A percentile compares a stretch with the other conserved stretches of the same genome.
Evolutionary conservation across 192 early-diverging fungal genomes (phyloP).

Genomic region (Backusella circina): DNA sequence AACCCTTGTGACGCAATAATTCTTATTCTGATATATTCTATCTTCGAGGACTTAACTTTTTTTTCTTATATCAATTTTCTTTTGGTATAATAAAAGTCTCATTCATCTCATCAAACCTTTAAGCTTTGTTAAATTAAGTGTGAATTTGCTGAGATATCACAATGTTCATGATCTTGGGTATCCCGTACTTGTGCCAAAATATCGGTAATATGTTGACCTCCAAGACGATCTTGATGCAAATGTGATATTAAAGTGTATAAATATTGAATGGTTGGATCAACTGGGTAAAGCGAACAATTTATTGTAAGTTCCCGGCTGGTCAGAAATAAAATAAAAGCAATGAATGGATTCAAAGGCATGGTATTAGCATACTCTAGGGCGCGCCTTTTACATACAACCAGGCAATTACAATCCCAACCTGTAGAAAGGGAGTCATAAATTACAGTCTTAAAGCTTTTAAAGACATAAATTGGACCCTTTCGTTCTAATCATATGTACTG

Average conservation of each 20-base stretch:
- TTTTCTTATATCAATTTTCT: no score
- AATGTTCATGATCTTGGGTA: background rate
- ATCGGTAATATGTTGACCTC: no score
- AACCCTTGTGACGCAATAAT: no score
- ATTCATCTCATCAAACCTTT: no score
- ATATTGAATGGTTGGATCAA: constrained; percentile 3
- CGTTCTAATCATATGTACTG: background rate
- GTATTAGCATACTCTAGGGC: background rate
- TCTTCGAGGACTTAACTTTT: no score
- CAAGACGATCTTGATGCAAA: background rate
- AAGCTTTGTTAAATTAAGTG: no score
- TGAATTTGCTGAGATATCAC: no score
- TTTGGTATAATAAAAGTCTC: no score
- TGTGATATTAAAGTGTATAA: background rate
- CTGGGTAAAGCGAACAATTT: background rate
- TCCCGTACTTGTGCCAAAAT: background rate
- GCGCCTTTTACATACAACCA: background rate
- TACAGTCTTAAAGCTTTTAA: no score
- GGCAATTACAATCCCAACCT: constrained; percentile 2
- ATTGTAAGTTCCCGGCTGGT: background rate
- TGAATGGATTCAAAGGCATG: background rate
- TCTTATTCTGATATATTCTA: no score
- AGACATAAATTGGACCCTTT: no score
- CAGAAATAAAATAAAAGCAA: background rate
- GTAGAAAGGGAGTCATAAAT: background rate